Base-by-base conservation (phyloP, 306 rosid genomes). In the Rosa chinensis region DNA sequence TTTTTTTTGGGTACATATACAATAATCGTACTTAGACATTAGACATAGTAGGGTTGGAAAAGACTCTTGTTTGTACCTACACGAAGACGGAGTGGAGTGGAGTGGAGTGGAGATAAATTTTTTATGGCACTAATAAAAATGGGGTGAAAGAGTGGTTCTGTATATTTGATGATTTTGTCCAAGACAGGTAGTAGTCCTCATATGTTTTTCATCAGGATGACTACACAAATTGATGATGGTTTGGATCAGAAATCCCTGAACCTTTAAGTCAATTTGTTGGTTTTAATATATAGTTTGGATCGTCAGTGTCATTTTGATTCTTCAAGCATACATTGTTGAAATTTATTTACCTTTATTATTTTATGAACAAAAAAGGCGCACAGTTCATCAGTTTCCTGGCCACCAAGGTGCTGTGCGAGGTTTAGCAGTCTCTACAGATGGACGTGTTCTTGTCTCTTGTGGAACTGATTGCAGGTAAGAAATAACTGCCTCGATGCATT, bases 351-450 rank as follows among this genome's bases (percentile, higher is more conserved):
- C 0, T 67, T 40, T 7, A 0, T 20, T 5, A 67, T 52, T 17
- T 43, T n/a, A 39, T 49, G 47, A 21, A 66, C 42, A 72, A 40
- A 70, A 88, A 50, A 92, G 98, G 80, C 90, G 80, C 9, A 93
- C 97, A 3, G 83, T 93, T 79, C 80, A 86, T 77, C 91, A 81
- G 78, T 95, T 95, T 90, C 94, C 93, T 83, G 99, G 99, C 55
- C 99, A 95, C 82, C 92, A 71, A 88, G 96, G 98, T 83, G 93
- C 98, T 35, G 98, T 93, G 23, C 88, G 86, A 82, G 99, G 99
- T 80, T 71, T 93, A 70, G 85, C 98, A 18, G 89, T 67, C 70
- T 90, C 96, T 73, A 86, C 94, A 14, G 96, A 95, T 90, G 99
- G 98, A 49, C 83, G 52, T 50, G 76, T 88, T 78, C 91, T 95